Evolutionary conservation across 225 moss, liverwort and hornwort genomes (phyloP), one percentile per base, ranked within the genome.

Genomic region (Pleurozium schreberi): DNA sequence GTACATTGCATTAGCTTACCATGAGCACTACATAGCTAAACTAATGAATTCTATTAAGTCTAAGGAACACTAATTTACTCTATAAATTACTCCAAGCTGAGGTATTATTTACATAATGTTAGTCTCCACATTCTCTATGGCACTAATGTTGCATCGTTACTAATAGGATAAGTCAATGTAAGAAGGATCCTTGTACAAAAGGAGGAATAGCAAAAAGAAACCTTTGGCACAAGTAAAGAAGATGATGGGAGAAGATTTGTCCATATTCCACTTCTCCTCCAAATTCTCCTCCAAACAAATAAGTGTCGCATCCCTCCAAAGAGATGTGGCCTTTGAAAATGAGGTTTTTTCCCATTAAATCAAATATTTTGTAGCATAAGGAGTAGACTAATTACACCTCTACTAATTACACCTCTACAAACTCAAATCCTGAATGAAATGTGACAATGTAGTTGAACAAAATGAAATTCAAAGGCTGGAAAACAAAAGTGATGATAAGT

Each of bases 41-140:
- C 26, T 7, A 50, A 79, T 38, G 3, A 33, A 38, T 52, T 77
- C 6, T 23, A 53, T 53, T n/a, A 38, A 33, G 18, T 78, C 6
- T 15, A 57, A 38, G 7, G 17, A 5, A 16, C 4, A 55, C 9
- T 57, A 57, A 57, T 17, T 33, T 57, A 27, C 10, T 53, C 14
- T 53, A 9, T 36, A 55, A 38, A 15, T 25, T 16, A 55, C 1
- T 55, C 5, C 3, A 0, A 57, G 11, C 0, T 27, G 0, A 17
- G n/a, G n/a, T 17, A 11, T 14, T 57, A 27, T 60, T 81, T 81
- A 43, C 14, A 19, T 21, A 43, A 1, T 59, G 40, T 60, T 58
- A 59, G 3, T 19, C 16, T 18, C 5, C 1, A 27, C 21, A 40
- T n/a, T 40, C 59, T 40, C 2, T 40, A 81, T 30, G 20, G 31